Evolutionary conservation across 352 stramenopile genomes (phyloP).

Genomic region (Phytophthora capsici): DNA sequence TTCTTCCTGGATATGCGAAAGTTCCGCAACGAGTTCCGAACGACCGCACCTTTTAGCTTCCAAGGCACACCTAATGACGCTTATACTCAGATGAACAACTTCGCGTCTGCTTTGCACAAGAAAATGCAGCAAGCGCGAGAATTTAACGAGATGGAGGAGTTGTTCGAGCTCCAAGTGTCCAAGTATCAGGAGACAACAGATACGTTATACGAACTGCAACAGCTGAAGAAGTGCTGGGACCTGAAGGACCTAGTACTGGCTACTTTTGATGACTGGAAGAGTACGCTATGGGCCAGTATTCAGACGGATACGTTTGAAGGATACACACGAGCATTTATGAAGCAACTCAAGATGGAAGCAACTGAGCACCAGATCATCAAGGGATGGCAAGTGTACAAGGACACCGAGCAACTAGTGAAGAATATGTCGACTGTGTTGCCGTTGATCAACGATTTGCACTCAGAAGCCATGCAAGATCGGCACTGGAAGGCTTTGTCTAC

Average conservation of each 20-base stretch:
- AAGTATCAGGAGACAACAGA: constrained; percentile 92
- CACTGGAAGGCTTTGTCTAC: constrained; percentile 93
- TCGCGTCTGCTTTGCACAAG: constrained; percentile 66
- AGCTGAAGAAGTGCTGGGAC: constrained; percentile 90
- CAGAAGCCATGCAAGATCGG: constrained; percentile 93
- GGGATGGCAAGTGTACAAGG: constrained; percentile 88
- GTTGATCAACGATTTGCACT: constrained; percentile 96
- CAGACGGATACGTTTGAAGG: constrained; percentile 83
- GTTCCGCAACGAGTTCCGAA: constrained; percentile 95
- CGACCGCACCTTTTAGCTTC: constrained; percentile 95
- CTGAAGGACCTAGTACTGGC: constrained; percentile 81
- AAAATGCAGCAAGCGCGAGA: constrained; percentile 86
- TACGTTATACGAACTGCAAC: constrained; percentile 85
- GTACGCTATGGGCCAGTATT: constrained; percentile 80
- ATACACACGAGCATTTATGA: constrained; percentile 83
- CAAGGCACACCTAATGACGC: constrained; percentile 79
- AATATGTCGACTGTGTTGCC: constrained; percentile 87
- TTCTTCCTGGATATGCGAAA: constrained; percentile 95
- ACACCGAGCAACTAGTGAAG: constrained; percentile 87
- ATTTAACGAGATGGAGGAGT: constrained; percentile 87
- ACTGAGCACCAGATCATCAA: constrained; percentile 88
- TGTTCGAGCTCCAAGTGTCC: constrained; percentile 88
- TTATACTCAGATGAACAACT: constrained; percentile 87
- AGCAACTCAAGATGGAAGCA: constrained; percentile 85
- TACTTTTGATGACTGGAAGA: constrained; percentile 90